Evolutionary conservation across 1,284 basidiomycete species (phyloP).

Genomic region (Macrocystidia cucumis): DNA sequence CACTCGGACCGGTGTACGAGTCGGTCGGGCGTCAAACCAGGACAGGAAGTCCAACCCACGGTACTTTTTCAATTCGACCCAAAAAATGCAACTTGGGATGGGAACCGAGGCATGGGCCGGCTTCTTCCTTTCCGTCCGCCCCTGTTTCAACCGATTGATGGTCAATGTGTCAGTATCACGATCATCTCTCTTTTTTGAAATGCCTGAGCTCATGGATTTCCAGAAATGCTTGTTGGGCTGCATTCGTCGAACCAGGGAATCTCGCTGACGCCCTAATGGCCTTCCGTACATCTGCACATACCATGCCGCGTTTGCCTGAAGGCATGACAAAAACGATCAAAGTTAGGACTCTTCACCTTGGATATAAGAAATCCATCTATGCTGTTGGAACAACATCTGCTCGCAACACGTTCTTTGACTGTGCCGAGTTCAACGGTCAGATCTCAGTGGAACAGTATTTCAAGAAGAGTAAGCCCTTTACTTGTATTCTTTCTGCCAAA

Average conservation of each 20-base stretch:
- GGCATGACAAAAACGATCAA: slow-evolving; percentile 45
- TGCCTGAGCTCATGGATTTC: background rate
- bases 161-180: slow-evolving; percentile 47
- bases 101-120: slow-evolving; percentile 56
- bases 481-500: background rate
- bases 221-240: slow-evolving; percentile 63
- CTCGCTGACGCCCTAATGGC: slow-evolving; percentile 45
- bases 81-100: slow-evolving; percentile 27
- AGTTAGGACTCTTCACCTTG: slow-evolving; percentile 49
- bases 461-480: slow-evolving; percentile 35
- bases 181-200: background rate
- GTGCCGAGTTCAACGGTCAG: slow-evolving; percentile 37
- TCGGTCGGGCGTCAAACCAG: too few species aligned
- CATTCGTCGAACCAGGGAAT: slow-evolving; percentile 59
- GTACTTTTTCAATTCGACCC: slow-evolving; percentile 45
- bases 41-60: too few species aligned
- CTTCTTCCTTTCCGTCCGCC: slow-evolving; percentile 61
- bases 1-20: slow-evolving; percentile 41
- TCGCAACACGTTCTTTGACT: slow-evolving; percentile 39
- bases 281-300: slow-evolving; percentile 38
- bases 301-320: slow-evolving; percentile 33
- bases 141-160: slow-evolving; percentile 57
- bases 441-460: slow-evolving; percentile 61
- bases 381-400: slow-evolving; percentile 39
- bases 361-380: slow-evolving; percentile 43